phyloP scores from a whole-genome alignment of 495 filamentous ascomycete species.

The Pseudevernia furfuracea region DNA sequence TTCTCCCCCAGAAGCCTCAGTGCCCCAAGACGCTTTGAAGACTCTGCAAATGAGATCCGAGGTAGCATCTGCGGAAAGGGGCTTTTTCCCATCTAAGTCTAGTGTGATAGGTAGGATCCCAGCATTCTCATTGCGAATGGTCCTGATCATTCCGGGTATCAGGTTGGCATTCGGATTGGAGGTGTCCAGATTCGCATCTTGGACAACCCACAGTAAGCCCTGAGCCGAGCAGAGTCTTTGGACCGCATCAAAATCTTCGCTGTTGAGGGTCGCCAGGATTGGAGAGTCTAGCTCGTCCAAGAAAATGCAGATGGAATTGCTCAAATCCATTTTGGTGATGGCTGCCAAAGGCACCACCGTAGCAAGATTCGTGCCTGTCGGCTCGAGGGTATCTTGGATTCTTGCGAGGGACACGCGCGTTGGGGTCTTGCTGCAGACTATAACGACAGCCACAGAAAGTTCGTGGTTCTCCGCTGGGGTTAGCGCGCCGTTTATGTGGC shows the following conservation, averaged over 20 bases:
- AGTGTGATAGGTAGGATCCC: background rate
- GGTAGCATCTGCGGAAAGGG: background rate
- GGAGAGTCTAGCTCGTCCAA: conserved; percentile 3
- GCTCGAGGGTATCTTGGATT: background rate
- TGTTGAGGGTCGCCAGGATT: background rate
- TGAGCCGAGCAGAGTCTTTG: background rate
- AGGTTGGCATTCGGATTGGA: background rate
- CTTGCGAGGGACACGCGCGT: background rate
- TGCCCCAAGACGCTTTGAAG: background rate
- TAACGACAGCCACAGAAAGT: background rate
- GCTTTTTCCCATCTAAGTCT: background rate
- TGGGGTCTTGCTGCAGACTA: background rate
- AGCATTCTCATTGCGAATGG: background rate
- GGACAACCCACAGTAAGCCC: background rate
- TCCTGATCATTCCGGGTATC: background rate
- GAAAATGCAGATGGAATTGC: conserved; percentile 1
- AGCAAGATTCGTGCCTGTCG: background rate
- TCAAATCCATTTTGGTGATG: background rate
- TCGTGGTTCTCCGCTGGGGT: background rate
- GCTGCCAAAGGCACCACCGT: background rate
- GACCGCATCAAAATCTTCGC: background rate
- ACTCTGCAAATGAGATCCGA: background rate
- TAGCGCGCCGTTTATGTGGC: background rate
- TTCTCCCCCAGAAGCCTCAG: background rate
- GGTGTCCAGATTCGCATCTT: background rate